phyloP scores from a whole-genome alignment of 2,329 filamentous ascomycete species.

The Penicillium sumatraense region DNA sequence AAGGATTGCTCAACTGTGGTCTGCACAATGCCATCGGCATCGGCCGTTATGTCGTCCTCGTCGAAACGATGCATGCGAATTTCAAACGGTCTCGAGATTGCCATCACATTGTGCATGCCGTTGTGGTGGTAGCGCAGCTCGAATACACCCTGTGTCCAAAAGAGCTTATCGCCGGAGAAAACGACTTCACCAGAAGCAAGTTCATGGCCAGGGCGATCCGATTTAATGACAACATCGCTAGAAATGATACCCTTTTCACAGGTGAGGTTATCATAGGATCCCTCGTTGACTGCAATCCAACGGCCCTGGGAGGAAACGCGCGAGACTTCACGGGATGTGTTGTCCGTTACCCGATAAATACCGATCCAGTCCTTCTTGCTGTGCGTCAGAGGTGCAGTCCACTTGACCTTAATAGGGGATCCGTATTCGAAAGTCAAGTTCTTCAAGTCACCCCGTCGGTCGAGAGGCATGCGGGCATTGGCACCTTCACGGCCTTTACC shows the following conservation, averaged over 20 bases:
- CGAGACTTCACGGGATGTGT: constrained; percentile 81
- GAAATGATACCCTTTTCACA: constrained; percentile 77
- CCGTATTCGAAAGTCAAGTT: constrained; percentile 87
- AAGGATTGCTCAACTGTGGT: constrained; percentile 75
- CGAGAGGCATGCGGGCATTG: constrained; percentile 68
- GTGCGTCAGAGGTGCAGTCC: constrained; percentile 87
- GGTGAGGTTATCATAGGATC: constrained; percentile 74
- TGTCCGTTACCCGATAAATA: constrained; percentile 94
- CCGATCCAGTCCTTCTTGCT: constrained; percentile 94
- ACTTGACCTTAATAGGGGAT: constrained; percentile 83
- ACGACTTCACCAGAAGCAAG: constrained; percentile 79
- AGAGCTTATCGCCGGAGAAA: constrained; percentile 91
- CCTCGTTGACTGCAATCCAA: constrained; percentile 81
- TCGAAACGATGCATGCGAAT: constrained; percentile 82
- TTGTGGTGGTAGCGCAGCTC: constrained; percentile 97
- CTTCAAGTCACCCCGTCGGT: constrained; percentile 65
- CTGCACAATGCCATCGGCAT: constrained; percentile 66
- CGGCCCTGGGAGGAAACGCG: constrained; percentile 83
- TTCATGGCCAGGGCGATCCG: constrained; percentile 57
- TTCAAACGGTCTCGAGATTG: constrained; percentile 91
- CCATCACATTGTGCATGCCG: constrained; percentile 90
- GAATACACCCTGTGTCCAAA: constrained; percentile 96
- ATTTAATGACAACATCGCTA: constrained; percentile 64
- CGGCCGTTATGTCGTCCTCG: constrained; percentile 68
- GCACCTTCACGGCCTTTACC: constrained; percentile 75